Evolutionary conservation across 495 filamentous ascomycete genomes (phyloP).

Genomic region (Penicillium paradoxum): DNA sequence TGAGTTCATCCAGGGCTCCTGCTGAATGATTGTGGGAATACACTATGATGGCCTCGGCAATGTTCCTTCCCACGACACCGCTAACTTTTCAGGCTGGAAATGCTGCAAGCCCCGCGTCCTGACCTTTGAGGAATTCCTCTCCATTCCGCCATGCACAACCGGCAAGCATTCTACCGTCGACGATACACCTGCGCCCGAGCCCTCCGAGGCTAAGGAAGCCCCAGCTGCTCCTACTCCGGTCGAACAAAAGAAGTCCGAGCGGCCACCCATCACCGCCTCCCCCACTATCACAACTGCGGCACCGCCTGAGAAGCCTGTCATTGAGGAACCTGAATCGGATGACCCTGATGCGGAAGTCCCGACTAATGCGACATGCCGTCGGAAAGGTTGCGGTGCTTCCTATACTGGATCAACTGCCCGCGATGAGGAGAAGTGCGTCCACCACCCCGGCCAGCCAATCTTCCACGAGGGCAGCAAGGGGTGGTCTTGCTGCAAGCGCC

Average conservation of each 20-base stretch:
- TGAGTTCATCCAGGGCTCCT: neutral
- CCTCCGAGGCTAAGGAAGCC: constrained; percentile 39
- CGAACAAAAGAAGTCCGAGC: constrained; percentile 21
- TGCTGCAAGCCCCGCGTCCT: constrained; percentile 98
- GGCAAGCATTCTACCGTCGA: constrained; percentile 89
- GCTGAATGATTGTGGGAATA: neutral
- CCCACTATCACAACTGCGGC: constrained; percentile 51
- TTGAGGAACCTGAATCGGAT: constrained; percentile 81
- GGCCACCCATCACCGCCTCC: constrained; percentile 32
- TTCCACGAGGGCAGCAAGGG: constrained; percentile 99
- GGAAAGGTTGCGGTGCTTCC: constrained; percentile 61
- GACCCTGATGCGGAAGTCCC: constrained; percentile 67
- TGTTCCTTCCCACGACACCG: neutral
- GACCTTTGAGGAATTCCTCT: constrained; percentile 97
- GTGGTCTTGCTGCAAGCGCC: constrained; percentile 92
- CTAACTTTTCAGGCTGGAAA: constrained; percentile 74
- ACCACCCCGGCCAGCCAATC: constrained; percentile 81
- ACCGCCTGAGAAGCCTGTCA: constrained; percentile 56
- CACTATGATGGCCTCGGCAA: neutral
- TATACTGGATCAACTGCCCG: constrained; percentile 58
- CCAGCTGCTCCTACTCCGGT: constrained; percentile 28
- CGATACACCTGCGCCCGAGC: constrained; percentile 55
- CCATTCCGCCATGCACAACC: constrained; percentile 88
- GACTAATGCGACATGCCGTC: constrained; percentile 67
- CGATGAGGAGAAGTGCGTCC: constrained; percentile 73